Percentiles rank a stretch among this genome's conserved stretches.
Conservation (phyloP, 2,329 filamentous ascomycete genomes). For the Neonectria ditissima region DNA sequence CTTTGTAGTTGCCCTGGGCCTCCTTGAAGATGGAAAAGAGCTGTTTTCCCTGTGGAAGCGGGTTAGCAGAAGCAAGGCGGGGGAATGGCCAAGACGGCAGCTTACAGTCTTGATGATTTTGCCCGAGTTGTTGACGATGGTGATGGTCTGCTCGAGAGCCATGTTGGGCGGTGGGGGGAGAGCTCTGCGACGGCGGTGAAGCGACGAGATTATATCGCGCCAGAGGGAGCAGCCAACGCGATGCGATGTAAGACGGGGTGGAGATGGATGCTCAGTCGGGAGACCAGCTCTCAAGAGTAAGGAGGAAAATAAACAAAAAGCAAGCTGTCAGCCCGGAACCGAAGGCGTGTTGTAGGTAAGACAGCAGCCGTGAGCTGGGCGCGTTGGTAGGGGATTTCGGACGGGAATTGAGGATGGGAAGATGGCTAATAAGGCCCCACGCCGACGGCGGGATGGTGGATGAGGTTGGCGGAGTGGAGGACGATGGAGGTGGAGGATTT, state of each 20-base stretch:
- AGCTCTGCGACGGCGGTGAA: conserved; percentile 9
- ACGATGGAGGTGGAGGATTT: conserved; percentile 1
- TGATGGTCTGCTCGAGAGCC: conserved; percentile 77
- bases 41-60: conserved; percentile 80
- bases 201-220: conserved; percentile 6
- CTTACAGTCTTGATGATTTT: conserved; percentile 90
- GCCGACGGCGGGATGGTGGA: conserved; percentile 25
- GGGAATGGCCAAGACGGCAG: conserved; percentile 32
- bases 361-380: conserved; percentile 20
- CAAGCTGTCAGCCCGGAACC: conserved; percentile 7
- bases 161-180: conserved; percentile 48
- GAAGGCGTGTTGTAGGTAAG: conserved; percentile 18
- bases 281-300: conserved; percentile 42
- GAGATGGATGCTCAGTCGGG: conserved; percentile 6
- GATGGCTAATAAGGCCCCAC: conserved; percentile 19
- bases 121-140: conserved; percentile 89
- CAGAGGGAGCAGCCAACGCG: background rate
- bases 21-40: conserved; percentile 92
- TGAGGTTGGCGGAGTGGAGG: conserved; percentile 19
- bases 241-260: background rate
- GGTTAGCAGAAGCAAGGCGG: conserved; percentile 25
- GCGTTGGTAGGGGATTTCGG: background rate
- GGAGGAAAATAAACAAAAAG: background rate
- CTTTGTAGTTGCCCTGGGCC: conserved; percentile 86
- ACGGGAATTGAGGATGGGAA: background rate